These are phyloP conservation scores for Acanthamoeba culbertsoni DNA, from an alignment of 208 protist genomes.

Conservation along the genomic window DNA sequence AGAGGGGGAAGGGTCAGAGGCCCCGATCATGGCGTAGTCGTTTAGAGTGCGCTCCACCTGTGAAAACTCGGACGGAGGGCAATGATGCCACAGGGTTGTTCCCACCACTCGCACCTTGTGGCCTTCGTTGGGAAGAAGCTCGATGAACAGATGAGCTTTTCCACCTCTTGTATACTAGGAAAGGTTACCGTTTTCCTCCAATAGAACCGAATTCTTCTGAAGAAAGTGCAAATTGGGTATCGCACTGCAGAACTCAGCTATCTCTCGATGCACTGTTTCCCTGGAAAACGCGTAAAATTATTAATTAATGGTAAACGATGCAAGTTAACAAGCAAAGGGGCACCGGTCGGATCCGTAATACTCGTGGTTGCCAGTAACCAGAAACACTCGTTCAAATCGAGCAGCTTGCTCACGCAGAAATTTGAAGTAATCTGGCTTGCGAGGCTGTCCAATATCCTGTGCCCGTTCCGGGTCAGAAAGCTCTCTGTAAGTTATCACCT, in stretches of 20 bases:
- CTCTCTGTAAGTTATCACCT: too few species aligned
- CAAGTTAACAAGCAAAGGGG: neutral
- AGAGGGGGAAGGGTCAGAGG: neutral
- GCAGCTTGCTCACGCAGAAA: neutral
- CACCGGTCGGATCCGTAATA: conserved; percentile 24
- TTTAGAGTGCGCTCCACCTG: neutral
- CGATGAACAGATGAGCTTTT: too few species aligned
- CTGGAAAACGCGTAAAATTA: neutral
- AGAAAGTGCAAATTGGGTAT: neutral
- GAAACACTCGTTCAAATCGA: conserved; percentile 7
- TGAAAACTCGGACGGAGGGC: neutral
- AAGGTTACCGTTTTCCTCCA: neutral
- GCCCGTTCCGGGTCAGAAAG: neutral
- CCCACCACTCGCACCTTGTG: conserved; percentile 17
- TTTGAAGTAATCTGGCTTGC: neutral
- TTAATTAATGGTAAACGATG: neutral
- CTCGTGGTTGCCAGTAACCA: conserved; percentile 35
- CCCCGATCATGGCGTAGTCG: neutral
- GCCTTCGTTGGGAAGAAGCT: too few species aligned
- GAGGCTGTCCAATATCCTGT: conserved; percentile 26
- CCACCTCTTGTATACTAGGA: neutral
- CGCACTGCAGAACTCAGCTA: neutral
- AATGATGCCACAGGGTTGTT: neutral
- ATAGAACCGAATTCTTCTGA: neutral
- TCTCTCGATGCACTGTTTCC: neutral